Conservation (phyloP, 1,284 basidiomycete genomes). For the Peniophora sp. region DNA sequence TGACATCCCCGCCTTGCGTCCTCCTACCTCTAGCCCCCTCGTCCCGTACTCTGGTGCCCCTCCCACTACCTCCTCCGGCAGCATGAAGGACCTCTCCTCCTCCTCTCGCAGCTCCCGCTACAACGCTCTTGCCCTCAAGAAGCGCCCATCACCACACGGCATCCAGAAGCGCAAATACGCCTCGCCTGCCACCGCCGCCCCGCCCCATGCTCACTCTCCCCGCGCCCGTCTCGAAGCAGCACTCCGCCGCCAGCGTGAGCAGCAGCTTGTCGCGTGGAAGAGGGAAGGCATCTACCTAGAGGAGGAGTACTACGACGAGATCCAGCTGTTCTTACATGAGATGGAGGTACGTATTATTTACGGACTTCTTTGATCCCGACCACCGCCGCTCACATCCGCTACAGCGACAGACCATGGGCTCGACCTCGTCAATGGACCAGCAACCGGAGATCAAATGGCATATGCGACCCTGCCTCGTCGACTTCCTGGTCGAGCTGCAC, state of each 20-base stretch:
- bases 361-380: constrained; percentile 10
- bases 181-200: constrained; percentile 36
- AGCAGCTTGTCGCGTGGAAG: constrained; percentile 57
- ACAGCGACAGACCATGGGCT: constrained; percentile 81
- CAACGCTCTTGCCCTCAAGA: constrained; percentile 65
- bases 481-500: constrained; percentile 98
- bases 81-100: constrained; percentile 72
- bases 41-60: constrained; percentile 31
- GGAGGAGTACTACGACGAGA: constrained; percentile 94
- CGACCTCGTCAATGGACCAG: constrained; percentile 93
- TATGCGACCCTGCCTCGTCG: constrained; percentile 99
- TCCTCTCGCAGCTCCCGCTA: constrained; percentile 53
- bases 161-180: constrained; percentile 55
- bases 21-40: constrained; percentile 20
- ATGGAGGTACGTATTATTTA: constrained; percentile 78
- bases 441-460: constrained; percentile 96
- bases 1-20: constrained; percentile 20
- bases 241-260: constrained; percentile 60
- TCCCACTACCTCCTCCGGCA: constrained; percentile 21
- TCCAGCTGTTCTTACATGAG: constrained; percentile 87
- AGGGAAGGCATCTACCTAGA: constrained; percentile 71
- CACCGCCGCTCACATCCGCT: constrained; percentile 9
- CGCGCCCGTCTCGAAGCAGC: constrained; percentile 50
- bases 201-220: constrained; percentile 47
- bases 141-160: constrained; percentile 73